Evolutionary conservation across 768 basidiomycete genomes (phyloP).

Genomic region (Asterophora parasitica): DNA sequence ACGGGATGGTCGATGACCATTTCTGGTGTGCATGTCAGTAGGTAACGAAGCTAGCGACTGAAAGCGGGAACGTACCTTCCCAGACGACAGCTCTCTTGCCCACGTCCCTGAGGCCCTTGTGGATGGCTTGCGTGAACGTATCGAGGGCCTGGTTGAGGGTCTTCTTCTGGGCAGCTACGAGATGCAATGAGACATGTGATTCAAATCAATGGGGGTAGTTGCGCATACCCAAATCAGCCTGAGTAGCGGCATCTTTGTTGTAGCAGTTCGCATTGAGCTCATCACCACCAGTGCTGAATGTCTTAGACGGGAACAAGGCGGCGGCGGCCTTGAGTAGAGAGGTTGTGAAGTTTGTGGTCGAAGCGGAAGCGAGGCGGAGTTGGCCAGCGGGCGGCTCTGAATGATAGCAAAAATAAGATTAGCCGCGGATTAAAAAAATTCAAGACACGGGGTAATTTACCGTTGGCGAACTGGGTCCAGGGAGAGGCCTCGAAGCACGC

Average conservation of each 20-base stretch:
- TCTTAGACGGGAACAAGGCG: slow-evolving; percentile 43
- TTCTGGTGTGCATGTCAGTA: slow-evolving; percentile 29
- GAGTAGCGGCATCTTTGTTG: slow-evolving; percentile 51
- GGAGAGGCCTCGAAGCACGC: slow-evolving; percentile 62
- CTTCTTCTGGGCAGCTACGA: slow-evolving; percentile 31
- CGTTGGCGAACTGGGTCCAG: slow-evolving; percentile 58
- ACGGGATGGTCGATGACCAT: slow-evolving; percentile 59
- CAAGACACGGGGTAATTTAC: slow-evolving; percentile 15
- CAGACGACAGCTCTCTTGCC: slow-evolving; percentile 81
- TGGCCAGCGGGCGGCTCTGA: slow-evolving; percentile 82
- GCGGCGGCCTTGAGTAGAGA: slow-evolving; percentile 50
- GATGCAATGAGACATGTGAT: not conserved
- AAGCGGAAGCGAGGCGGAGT: slow-evolving; percentile 60
- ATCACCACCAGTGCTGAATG: slow-evolving; percentile 81
- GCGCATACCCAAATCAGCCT: slow-evolving; percentile 40
- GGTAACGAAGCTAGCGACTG: not conserved
- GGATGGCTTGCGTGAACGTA: slow-evolving; percentile 56
- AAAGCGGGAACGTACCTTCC: slow-evolving; percentile 46
- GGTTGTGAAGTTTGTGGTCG: slow-evolving; percentile 56
- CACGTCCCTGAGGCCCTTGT: slow-evolving; percentile 43
- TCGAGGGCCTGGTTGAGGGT: slow-evolving; percentile 63
- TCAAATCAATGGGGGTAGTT: slow-evolving; percentile 1
- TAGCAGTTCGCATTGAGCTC: slow-evolving; percentile 73
- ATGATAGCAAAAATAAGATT: not conserved
- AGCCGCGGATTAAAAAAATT: not conserved